Conservation (phyloP, 805 yeast genomes). For the Metschnikowia kofuensis region DNA sequence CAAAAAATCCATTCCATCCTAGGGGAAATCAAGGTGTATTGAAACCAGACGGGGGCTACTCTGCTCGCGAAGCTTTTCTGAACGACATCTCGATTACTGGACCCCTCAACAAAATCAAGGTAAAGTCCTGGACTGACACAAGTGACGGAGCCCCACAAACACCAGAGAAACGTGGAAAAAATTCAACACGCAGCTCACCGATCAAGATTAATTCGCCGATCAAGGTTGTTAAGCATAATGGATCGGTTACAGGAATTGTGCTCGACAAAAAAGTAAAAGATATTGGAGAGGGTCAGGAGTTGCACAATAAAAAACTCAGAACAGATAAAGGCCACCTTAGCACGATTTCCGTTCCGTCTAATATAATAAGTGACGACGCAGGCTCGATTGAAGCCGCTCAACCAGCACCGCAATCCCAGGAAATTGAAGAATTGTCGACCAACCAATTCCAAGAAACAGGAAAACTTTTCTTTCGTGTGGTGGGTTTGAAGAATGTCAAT, state of each 20-base stretch:
- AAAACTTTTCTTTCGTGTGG: slow-evolving; percentile 49
- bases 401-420: neutral
- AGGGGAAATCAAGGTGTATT: neutral
- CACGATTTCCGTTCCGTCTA: slow-evolving; percentile 32
- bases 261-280: slow-evolving; percentile 12
- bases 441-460: slow-evolving; percentile 35
- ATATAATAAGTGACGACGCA: neutral
- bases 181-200: slow-evolving; percentile 18
- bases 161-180: neutral
- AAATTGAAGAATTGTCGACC: neutral
- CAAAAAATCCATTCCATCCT: neutral
- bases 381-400: neutral
- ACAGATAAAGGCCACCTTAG: slow-evolving; percentile 20
- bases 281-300: neutral
- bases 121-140: neutral
- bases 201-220: slow-evolving; percentile 42
- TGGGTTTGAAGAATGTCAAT: slow-evolving; percentile 44
- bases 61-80: slow-evolving; percentile 3
- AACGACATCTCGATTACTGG: neutral
- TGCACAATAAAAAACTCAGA: slow-evolving; percentile 3
- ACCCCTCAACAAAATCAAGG: neutral
- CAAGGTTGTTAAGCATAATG: slow-evolving; percentile 29
- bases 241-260: slow-evolving; percentile 25
- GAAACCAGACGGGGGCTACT: too few relatives aligned
- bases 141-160: neutral